phyloP scores from a whole-genome alignment of 2,329 filamentous ascomycete species.

The Ophiostoma perfectum region DNA sequence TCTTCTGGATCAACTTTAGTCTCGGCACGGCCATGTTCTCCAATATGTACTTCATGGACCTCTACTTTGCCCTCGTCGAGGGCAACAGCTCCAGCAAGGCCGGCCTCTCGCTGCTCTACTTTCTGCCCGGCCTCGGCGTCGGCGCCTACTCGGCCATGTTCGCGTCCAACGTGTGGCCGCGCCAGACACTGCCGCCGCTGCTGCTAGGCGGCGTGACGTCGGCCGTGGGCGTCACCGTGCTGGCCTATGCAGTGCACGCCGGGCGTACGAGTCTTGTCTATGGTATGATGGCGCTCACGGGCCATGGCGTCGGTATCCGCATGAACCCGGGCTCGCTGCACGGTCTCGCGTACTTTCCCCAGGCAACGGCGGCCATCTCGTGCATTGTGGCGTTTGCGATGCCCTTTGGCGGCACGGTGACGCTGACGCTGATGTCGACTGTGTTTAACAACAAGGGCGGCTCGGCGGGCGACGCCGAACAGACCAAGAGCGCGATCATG shows the following conservation, averaged over 20 bases:
- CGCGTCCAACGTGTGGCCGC: conserved; percentile 55
- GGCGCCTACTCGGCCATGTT: conserved; percentile 56
- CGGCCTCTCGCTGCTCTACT: conserved; percentile 47
- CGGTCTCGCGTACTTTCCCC: conserved; percentile 55
- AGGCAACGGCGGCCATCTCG: conserved; percentile 52
- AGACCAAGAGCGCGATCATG: conserved; percentile 38
- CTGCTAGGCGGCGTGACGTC: conserved; percentile 52
- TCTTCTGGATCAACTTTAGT: conserved; percentile 56
- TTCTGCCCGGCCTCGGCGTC: conserved; percentile 55
- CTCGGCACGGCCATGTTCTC: conserved; percentile 50
- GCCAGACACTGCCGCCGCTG: conserved; percentile 56
- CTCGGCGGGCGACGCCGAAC: not conserved
- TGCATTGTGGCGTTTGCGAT: conserved; percentile 54
- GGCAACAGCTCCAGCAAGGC: conserved; percentile 41
- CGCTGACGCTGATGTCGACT: conserved; percentile 61
- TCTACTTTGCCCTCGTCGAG: conserved; percentile 61
- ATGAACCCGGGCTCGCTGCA: conserved; percentile 60
- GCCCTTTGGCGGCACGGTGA: conserved; percentile 61
- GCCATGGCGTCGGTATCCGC: conserved; percentile 56
- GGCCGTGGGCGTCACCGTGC: conserved; percentile 31
- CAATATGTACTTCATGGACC: conserved; percentile 62
- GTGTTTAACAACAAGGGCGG: conserved; percentile 56
- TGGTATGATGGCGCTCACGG: conserved; percentile 61
- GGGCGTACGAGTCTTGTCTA: conserved; percentile 41
- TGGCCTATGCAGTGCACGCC: conserved; percentile 1